Percentiles rank a stretch among this genome's conserved stretches.
phyloP scores from a whole-genome alignment of 2,329 filamentous ascomycete genomes.

The Lizonia empirigonia region DNA sequence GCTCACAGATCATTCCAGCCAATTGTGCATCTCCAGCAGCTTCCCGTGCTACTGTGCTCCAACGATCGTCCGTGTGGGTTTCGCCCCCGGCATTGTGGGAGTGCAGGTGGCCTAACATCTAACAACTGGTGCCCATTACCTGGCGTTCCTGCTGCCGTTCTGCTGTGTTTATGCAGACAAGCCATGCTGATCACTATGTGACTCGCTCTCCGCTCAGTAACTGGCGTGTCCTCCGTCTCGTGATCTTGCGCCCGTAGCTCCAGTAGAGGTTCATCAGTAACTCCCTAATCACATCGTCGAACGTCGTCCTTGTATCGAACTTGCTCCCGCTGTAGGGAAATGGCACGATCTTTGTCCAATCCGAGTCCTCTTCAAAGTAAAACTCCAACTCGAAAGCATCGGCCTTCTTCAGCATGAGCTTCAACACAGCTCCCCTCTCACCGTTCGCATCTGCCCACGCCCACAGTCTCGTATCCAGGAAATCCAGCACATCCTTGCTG shows the following conservation, averaged over 20 bases:
- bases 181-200: not conserved
- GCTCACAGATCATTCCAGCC: conserved; percentile 19
- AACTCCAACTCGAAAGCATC: conserved; percentile 43
- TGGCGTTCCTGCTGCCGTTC: too few species aligned
- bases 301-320: conserved; percentile 38
- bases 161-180: not conserved
- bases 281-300: conserved; percentile 34
- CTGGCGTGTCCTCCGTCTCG: conserved; percentile 22
- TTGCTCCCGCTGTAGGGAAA: conserved; percentile 44
- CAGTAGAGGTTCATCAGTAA: conserved; percentile 39
- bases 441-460: conserved; percentile 40
- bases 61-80: not conserved
- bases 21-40: not conserved
- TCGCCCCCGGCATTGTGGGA: not conserved
- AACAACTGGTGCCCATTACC: not conserved
- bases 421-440: conserved; percentile 35
- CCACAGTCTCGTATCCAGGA: conserved; percentile 44
- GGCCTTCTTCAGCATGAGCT: conserved; percentile 39
- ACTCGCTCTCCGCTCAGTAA: not conserved
- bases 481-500: conserved; percentile 32
- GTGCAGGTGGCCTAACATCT: not conserved
- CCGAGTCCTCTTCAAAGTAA: conserved; percentile 37
- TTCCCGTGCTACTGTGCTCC: not conserved
- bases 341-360: conserved; percentile 37
- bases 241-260: conserved; percentile 44